Percentiles rank a stretch among this genome's conserved stretches.
Conservation (phyloP, 495 filamentous ascomycete species). For the Evansstolkia leycettana region DNA sequence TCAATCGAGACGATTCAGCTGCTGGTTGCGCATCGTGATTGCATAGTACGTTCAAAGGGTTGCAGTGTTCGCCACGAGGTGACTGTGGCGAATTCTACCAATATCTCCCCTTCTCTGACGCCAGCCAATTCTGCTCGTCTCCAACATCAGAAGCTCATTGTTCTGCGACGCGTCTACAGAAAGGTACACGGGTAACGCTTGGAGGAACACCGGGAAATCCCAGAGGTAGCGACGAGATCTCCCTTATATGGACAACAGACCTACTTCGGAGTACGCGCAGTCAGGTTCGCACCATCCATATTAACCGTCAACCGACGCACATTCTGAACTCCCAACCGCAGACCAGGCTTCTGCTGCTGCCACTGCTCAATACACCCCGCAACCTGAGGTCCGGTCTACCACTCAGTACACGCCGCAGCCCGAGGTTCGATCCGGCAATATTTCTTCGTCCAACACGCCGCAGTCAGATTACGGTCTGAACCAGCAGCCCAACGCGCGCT, state of each 20-base stretch:
- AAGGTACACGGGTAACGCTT: conserved; percentile 14
- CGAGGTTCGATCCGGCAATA: conserved; percentile 57
- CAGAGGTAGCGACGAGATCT: background rate
- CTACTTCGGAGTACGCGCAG: conserved; percentile 88
- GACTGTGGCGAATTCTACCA: conserved; percentile 8
- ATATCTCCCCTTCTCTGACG: conserved; percentile 4
- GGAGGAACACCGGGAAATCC: conserved; percentile 10
- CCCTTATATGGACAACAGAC: conserved; percentile 68
- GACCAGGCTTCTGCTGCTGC: conserved; percentile 77
- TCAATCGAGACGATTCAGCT: conserved; percentile 20
- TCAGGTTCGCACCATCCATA: conserved; percentile 92
- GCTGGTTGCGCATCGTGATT: conserved; percentile 3
- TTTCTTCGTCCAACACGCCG: conserved; percentile 65
- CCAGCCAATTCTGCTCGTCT: conserved; percentile 1
- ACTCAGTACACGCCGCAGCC: conserved; percentile 52
- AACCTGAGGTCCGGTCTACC: conserved; percentile 31
- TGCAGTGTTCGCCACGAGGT: conserved; percentile 1
- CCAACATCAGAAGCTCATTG: conserved; percentile 15
- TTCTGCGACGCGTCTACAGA: conserved; percentile 16
- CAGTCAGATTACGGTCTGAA: conserved; percentile 81
- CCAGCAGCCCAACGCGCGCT: conserved; percentile 60
- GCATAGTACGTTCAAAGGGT: conserved; percentile 12
- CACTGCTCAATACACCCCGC: conserved; percentile 34
- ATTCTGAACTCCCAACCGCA: conserved; percentile 73
- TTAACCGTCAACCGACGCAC: conserved; percentile 53